Evolutionary conservation across 306 rosid species (phyloP).

Genomic region (Arachis hypogaea): DNA sequence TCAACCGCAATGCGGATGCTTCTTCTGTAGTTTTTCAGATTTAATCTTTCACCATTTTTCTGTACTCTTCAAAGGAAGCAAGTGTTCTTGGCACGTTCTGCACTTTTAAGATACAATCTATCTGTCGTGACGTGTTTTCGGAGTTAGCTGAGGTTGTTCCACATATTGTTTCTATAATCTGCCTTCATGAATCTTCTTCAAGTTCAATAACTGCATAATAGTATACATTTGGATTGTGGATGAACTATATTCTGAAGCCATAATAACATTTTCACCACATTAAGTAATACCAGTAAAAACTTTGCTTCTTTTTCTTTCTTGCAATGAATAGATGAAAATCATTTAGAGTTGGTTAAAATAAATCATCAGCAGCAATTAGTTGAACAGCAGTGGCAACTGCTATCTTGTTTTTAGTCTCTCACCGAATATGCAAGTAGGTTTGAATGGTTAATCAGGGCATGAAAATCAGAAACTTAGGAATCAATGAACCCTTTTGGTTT

Average conservation of each 20-base stretch:
- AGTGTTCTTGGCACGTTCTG: conserved; percentile 47
- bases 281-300: not conserved
- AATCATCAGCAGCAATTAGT: not conserved
- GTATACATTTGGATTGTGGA: not conserved
- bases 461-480: not conserved
- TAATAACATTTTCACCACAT: not conserved
- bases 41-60: conserved; percentile 60
- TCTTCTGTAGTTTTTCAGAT: conserved; percentile 44
- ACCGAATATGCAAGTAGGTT: not conserved
- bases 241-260: no score
- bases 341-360: conserved; percentile 2
- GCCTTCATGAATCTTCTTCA: conserved; percentile 51
- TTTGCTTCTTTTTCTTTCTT: not conserved
- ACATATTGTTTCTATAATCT: conserved; percentile 62
- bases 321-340: conserved; percentile 3
- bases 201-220: conserved; percentile 52
- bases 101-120: conserved; percentile 61
- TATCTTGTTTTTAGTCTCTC: not conserved
- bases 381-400: not conserved
- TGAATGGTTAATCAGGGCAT: not conserved
- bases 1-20: conserved; percentile 63
- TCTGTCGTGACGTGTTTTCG: conserved; percentile 27
- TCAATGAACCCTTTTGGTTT: conserved; percentile 24
- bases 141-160: conserved; percentile 40
- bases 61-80: conserved; percentile 56